Base-by-base conservation (phyloP, 176 grass and related monocot species). In the Saccharum spontaneum region DNA sequence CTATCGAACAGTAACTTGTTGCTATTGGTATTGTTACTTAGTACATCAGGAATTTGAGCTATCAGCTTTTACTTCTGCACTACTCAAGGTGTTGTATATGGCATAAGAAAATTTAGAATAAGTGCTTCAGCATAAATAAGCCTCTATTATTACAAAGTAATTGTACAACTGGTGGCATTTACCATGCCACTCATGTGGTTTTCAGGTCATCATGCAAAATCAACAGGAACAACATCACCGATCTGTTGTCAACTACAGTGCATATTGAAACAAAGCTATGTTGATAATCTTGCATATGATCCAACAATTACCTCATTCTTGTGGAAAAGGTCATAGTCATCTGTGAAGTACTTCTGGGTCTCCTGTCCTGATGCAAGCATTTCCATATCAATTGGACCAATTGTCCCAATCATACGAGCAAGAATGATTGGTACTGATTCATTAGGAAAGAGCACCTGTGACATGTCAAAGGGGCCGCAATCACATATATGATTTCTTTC, bases 371-470 rank as follows among this genome's bases (percentile, higher is more conserved):
- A 22, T 17, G 74, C 81, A 94, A 98, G 97, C 93, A 98, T 96
- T 79, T 98, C 90, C 75, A 65, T 90, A 81, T 98, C 91, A 90
- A 98, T 96, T 63, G 88, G 88, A 85, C 90, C 93, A 84, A 98
- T 83, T 85, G 85, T 98, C 68, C 97, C 97, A 8, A 98, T 94
- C 73, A 98, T 94, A n/a, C 91, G 89, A 71, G 93, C 97, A 88
- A 98, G 97, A 87, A 98, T 98, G 62, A 92, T 90, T 55, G 85
- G 69, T 52, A 96, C 86, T 34, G 97, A 92, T 77, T 92, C 91
- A 89, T 98, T 96, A 75, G 97, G 91, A 92, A 98, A 98, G 46
- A 98, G 85, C 69, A 98, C 93, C 97, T 98, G 86, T 87, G 48
- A 79, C 62, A 79, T 91, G 62, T 83, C 76, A 43, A 73, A 81